These are phyloP conservation scores for Solanum bulbocastanum DNA, from an alignment of 257 asterid species.

Conservation along the genomic window DNA sequence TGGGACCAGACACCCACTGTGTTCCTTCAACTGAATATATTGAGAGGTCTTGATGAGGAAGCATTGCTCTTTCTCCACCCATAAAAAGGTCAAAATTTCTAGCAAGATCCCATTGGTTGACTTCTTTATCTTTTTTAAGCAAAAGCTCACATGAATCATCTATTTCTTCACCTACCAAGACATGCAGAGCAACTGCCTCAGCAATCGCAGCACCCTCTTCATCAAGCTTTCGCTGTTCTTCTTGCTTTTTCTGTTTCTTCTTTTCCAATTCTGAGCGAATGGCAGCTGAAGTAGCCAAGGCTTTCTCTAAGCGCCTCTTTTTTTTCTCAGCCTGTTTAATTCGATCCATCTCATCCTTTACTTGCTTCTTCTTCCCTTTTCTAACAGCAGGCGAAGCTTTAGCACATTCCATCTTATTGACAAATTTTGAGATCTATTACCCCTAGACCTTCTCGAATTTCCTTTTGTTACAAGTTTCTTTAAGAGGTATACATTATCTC, in stretches of 20 bases:
- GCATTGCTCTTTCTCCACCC: conserved; percentile 19
- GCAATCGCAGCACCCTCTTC: conserved; percentile 99
- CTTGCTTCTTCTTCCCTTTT: conserved; percentile 86
- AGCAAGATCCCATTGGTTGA: conserved; percentile 46
- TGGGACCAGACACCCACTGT: not conserved
- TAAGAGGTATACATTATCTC: conserved; percentile 32
- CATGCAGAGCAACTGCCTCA: conserved; percentile 92
- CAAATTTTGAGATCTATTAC: not conserved
- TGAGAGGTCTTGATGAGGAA: conserved; percentile 39
- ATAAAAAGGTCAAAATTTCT: conserved; percentile 29
- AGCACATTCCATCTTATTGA: conserved; percentile 52
- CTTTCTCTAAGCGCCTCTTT: conserved; percentile 90
- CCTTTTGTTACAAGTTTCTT: conserved; percentile 11
- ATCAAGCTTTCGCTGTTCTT: conserved; percentile 85
- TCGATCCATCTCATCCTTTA: conserved; percentile 84
- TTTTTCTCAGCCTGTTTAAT: conserved; percentile 97
- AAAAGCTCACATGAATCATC: conserved; percentile 53
- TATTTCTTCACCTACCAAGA: conserved; percentile 87
- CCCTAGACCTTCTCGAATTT: not conserved
- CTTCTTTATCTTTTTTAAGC: conserved; percentile 59
- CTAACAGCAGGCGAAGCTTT: conserved; percentile 48
- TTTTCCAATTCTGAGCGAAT: conserved; percentile 82
- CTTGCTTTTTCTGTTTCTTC: conserved; percentile 91
- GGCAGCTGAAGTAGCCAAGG: conserved; percentile 96
- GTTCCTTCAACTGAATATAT: conserved; percentile 23